Conservation (phyloP, 2,329 filamentous ascomycete species). For the Exophiala aquamarina region DNA sequence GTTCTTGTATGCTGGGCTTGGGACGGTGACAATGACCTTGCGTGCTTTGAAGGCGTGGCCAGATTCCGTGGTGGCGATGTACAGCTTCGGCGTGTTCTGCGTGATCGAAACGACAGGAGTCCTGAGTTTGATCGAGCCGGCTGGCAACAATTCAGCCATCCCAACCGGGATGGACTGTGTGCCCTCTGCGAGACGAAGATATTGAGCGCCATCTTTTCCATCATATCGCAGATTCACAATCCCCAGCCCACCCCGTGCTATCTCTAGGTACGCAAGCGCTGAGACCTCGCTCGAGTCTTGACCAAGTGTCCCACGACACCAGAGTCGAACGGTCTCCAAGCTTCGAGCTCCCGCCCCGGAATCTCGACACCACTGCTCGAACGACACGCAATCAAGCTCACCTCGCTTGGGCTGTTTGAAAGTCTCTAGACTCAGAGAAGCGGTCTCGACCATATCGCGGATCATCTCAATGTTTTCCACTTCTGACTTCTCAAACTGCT, state of each 20-base stretch:
- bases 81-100: conserved; percentile 28
- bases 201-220: conserved; percentile 52
- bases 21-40: conserved; percentile 51
- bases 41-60: conserved; percentile 34
- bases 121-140: conserved; percentile 27
- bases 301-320: conserved; percentile 47
- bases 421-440: too few species aligned
- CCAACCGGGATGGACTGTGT: conserved; percentile 43
- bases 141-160: conserved; percentile 36
- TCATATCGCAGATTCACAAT: conserved; percentile 55
- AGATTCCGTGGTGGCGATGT: conserved; percentile 24
- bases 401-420: too few species aligned
- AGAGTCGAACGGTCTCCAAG: too few species aligned
- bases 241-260: conserved; percentile 53
- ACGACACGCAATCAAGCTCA: too few species aligned
- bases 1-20: conserved; percentile 44
- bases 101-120: conserved; percentile 32
- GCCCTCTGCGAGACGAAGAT: conserved; percentile 50
- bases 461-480: conserved; percentile 35
- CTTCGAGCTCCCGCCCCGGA: too few species aligned
- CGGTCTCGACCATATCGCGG: too few species aligned
- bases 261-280: conserved; percentile 55
- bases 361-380: too few species aligned
- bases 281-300: conserved; percentile 49
- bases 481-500: conserved; percentile 34